Conservation (phyloP, 495 filamentous ascomycete genomes). For the Lepraria neglecta region DNA sequence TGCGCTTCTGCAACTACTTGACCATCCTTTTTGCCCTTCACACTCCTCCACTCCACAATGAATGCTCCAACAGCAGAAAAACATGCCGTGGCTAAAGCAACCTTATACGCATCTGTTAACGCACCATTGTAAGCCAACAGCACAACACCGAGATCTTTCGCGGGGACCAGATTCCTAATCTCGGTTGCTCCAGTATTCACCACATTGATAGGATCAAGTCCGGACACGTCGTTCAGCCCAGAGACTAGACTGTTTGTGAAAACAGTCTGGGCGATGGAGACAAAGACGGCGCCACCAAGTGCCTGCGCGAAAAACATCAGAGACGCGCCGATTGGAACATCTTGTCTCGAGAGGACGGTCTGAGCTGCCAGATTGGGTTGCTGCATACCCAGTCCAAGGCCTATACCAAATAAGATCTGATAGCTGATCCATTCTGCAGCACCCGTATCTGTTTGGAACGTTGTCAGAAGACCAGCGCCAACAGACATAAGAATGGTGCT, state of each 20-base stretch:
- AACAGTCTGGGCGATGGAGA: slow-evolving; percentile 69
- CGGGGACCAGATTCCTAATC: slow-evolving; percentile 40
- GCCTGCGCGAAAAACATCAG: slow-evolving; percentile 65
- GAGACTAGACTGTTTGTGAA: slow-evolving; percentile 64
- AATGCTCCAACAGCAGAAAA: slow-evolving; percentile 55
- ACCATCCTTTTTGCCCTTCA: slow-evolving; percentile 72
- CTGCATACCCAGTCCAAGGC: slow-evolving; percentile 64
- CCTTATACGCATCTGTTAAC: slow-evolving; percentile 61
- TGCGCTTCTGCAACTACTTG: slow-evolving; percentile 50
- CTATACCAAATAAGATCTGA: slow-evolving; percentile 63
- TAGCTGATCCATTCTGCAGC: slow-evolving; percentile 69
- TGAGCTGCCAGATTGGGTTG: slow-evolving; percentile 62
- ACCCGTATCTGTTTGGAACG: slow-evolving; percentile 49
- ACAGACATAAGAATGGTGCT: slow-evolving; percentile 54
- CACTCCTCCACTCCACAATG: slow-evolving; percentile 69
- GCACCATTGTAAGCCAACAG: slow-evolving; percentile 64
- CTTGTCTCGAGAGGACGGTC: slow-evolving; percentile 53
- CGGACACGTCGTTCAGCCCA: slow-evolving; percentile 50
- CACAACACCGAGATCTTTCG: slow-evolving; percentile 47
- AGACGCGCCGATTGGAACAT: slow-evolving; percentile 60
- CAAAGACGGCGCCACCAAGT: slow-evolving; percentile 66
- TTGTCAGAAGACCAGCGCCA: slow-evolving; percentile 65
- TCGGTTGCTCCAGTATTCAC: slow-evolving; percentile 61
- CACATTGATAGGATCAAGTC: slow-evolving; percentile 44
- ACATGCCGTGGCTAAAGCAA: slow-evolving; percentile 57